Base-by-base conservation (phyloP, 2,329 filamentous ascomycete species). In the Arthrinium phaeospermum region DNA sequence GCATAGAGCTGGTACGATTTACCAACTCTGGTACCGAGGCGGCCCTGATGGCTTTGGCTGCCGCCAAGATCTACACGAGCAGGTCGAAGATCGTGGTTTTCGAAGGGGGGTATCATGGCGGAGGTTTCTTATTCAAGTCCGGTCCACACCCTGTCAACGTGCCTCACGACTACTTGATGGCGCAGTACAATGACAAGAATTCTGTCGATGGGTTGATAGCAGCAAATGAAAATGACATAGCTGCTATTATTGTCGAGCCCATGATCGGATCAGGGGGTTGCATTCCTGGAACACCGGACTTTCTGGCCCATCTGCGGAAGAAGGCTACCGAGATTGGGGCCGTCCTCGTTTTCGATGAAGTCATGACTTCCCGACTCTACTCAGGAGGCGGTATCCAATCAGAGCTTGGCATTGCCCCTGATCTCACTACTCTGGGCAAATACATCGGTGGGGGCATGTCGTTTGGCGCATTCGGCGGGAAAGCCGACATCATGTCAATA, bases 291-390 rank as follows among this genome's bases (percentile, higher is more conserved):
- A 83, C 81, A 0, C 70, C 68, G 1, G 85, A 85, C 24, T 93
- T 93, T 74, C 79, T 92, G 37, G 73, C 79, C 13, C 83, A 83
- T 1, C 80, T 92, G 5, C 86, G 87, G 64, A 79, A 83, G 0
- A 81, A 84, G 7, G 86, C 89, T 1, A 82, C 80, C 44, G 81
- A 83, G 70, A 79, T 78, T 0, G 87, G 87, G 1, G 88, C 88
- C 0, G 72, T 94, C 0, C 86, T 94, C 74, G 90, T 94, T 47
- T 82, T 93, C 19, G 92, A 94, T 78, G 92, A 94, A 80, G 91
- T 94, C 7, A 91, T 93, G 87, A 93, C 91, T 0, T 91, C 89
- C 4, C 85, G 91, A 2, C 80, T 93, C 41, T 80, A 84, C 24
- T 69, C 67, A 0, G 82, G 82, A 1, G 81, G 84, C 8, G 91